Percentiles rank a stretch among this genome's conserved stretches.
Conservation (phyloP, 495 filamentous ascomycete species). For the Trichoderma parareesei region DNA sequence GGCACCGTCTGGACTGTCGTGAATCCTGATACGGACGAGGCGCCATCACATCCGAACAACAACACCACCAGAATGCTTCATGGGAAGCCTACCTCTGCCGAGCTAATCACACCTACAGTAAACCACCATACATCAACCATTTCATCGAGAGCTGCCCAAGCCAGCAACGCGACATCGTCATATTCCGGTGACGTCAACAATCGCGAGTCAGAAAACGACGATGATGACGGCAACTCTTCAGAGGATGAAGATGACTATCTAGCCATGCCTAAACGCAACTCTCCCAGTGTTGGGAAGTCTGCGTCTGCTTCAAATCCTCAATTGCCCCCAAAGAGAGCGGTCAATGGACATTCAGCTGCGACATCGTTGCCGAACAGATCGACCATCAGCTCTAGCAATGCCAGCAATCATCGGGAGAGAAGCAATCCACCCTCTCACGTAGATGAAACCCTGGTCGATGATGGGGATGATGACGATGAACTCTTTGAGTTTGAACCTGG, state of each 20-base stretch:
- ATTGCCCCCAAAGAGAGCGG: not conserved
- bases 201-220: not conserved
- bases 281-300: not conserved
- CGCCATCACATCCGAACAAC: not conserved
- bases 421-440: not conserved
- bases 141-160: not conserved
- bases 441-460: slow-evolving; percentile 4
- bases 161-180: not conserved
- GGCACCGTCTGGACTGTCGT: slow-evolving; percentile 25
- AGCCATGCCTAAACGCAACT: slow-evolving; percentile 3
- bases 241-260: not conserved
- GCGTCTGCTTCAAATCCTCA: not conserved
- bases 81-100: not conserved
- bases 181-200: not conserved
- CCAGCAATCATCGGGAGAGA: not conserved
- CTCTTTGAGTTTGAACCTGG: slow-evolving; percentile 24
- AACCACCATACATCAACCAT: not conserved
- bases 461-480: slow-evolving; percentile 15
- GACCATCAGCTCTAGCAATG: not conserved
- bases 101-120: not conserved
- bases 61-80: not conserved
- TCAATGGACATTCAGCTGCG: not conserved
- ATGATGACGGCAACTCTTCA: not conserved
- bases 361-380: not conserved
- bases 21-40: slow-evolving; percentile 7